Evolutionary conservation across 2,329 filamentous ascomycete genomes (phyloP).

Genomic region (Scolecobasidium constrictum): DNA sequence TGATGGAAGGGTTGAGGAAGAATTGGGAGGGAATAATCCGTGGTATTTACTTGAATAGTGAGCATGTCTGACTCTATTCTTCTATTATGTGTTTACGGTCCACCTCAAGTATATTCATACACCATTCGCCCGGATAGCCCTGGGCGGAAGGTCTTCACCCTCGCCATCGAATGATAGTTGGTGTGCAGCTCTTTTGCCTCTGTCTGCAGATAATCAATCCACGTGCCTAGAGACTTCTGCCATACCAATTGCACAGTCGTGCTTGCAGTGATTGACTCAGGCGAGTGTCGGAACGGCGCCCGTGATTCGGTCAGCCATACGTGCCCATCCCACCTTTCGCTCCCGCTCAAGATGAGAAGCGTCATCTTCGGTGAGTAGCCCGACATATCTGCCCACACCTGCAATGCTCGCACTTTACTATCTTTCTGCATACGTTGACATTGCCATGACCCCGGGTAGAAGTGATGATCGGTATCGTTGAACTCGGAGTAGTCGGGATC

Average conservation of each 20-base stretch:
- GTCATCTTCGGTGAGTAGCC: constrained; percentile 7
- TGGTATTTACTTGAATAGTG: no score
- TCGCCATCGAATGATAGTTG: background rate
- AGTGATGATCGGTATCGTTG: constrained; percentile 1
- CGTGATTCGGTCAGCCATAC: constrained; percentile 3
- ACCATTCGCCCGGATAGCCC: background rate
- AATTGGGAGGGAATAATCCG: no score
- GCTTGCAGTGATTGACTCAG: background rate
- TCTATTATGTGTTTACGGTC: no score
- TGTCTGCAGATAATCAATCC: constrained; percentile 6
- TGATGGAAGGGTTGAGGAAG: no score
- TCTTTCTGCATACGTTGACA: background rate
- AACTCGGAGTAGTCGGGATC: constrained; percentile 5
- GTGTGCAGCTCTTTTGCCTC: constrained; percentile 3
- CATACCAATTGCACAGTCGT: constrained; percentile 2
- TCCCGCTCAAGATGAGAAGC: constrained; percentile 3
- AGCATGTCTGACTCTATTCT: no score
- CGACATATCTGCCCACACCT: constrained; percentile 5
- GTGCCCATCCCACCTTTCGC: constrained; percentile 5
- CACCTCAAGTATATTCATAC: no score
- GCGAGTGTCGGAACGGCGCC: constrained; percentile 1
- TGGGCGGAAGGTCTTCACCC: constrained; percentile 1
- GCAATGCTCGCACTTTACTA: constrained; percentile 3
- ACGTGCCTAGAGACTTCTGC: constrained; percentile 5
- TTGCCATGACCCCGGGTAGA: constrained; percentile 2